Evolutionary conservation across 2,329 filamentous ascomycete genomes (phyloP).

Genomic region (Colletotrichum orbiculare): DNA sequence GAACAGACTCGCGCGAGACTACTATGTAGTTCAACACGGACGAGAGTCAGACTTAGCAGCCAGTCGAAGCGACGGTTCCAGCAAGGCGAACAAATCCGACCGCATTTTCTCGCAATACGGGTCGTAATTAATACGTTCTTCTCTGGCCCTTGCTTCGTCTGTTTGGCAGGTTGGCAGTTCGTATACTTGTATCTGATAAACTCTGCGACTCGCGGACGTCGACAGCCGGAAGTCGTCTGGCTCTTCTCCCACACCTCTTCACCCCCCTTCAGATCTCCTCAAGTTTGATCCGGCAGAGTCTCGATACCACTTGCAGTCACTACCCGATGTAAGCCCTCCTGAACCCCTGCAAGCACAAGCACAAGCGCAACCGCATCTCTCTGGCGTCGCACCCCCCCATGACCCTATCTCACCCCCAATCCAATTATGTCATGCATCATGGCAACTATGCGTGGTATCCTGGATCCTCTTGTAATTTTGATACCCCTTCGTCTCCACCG

Average conservation of each 20-base stretch:
- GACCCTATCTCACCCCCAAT: conserved; percentile 38
- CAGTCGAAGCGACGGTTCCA: conserved; percentile 34
- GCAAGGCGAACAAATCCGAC: conserved; percentile 19
- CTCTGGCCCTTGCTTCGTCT: conserved; percentile 8
- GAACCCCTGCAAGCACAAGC: conserved; percentile 37
- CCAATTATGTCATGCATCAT: conserved; percentile 60
- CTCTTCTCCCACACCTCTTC: not conserved
- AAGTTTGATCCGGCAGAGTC: conserved; percentile 36
- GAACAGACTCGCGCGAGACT: conserved; percentile 31
- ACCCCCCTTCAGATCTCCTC: conserved; percentile 10
- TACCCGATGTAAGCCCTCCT: conserved; percentile 7
- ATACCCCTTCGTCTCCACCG: conserved; percentile 39
- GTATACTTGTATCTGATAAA: conserved; percentile 10
- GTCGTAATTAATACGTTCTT: not conserved
- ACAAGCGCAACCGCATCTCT: conserved; percentile 28
- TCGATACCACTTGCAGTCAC: conserved; percentile 19
- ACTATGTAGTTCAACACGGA: conserved; percentile 4
- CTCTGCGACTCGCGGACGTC: not conserved
- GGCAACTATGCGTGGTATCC: conserved; percentile 46
- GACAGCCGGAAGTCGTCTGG: not conserved
- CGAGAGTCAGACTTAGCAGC: conserved; percentile 18
- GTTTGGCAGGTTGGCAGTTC: no score
- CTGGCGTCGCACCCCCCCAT: conserved; percentile 29
- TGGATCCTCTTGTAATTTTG: conserved; percentile 50
- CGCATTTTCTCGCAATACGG: conserved; percentile 26